These are phyloP conservation scores for Russula earlei DNA, from an alignment of 768 basidiomycete species.

Conservation along the genomic window DNA sequence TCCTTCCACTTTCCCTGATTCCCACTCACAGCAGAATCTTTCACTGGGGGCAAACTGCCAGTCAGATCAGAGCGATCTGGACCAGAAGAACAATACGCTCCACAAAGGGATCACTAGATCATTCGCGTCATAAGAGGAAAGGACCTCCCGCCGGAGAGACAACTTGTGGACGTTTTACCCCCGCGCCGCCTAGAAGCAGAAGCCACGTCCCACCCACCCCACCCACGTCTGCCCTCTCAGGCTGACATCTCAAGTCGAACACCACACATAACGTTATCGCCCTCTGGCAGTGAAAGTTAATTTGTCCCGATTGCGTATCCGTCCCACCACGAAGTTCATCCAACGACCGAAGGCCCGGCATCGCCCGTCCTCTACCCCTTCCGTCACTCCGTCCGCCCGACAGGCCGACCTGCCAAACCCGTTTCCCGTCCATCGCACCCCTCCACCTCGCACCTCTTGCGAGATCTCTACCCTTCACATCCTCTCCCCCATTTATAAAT, in stretches of 20 bases:
- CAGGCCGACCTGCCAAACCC: background rate
- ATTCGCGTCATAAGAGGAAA: background rate
- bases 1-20: background rate
- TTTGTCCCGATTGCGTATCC: constrained; percentile 17
- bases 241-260: constrained; percentile 14
- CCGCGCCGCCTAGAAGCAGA: constrained; percentile 18
- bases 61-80: background rate
- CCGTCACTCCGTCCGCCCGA: background rate
- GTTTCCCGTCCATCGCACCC: too few relatives aligned
- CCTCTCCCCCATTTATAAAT: too few relatives aligned
- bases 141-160: background rate
- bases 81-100: background rate
- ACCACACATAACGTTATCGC: constrained; percentile 16
- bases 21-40: too few relatives aligned
- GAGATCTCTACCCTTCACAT: too few relatives aligned
- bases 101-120: background rate
- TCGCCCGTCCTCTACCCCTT: background rate
- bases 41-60: background rate
- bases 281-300: constrained; percentile 11
- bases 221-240: background rate
- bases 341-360: constrained; percentile 8
- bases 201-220: background rate
- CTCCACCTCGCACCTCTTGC: too few relatives aligned
- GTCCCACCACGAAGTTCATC: background rate
- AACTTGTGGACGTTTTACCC: constrained; percentile 15